Evolutionary conservation across 306 rosid species (phyloP).

Genomic region (Prunus persica): DNA sequence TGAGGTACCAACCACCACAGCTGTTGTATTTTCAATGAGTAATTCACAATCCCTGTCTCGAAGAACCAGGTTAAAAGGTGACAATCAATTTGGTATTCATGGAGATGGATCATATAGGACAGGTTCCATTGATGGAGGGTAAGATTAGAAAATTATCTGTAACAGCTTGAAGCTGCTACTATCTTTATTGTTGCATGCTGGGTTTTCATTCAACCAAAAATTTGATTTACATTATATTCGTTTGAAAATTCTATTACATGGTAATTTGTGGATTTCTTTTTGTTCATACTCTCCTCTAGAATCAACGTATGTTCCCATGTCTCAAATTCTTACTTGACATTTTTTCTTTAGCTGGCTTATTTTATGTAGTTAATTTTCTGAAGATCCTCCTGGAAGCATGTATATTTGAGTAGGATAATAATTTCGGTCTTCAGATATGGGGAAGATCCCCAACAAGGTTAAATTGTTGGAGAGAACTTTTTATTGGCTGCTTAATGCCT

Average conservation of each 20-base stretch:
- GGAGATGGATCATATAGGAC: conserved; percentile 72
- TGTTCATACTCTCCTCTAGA: neutral
- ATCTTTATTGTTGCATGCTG: neutral
- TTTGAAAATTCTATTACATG: neutral
- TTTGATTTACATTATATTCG: neutral
- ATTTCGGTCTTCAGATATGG: neutral
- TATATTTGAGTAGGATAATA: neutral
- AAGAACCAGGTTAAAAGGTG: conserved; percentile 93
- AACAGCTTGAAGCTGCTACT: conserved; percentile 16
- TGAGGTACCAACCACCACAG: conserved; percentile 82
- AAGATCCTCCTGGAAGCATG: neutral
- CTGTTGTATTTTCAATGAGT: conserved; percentile 58
- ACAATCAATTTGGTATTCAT: conserved; percentile 54
- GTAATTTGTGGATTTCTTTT: neutral
- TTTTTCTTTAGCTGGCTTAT: neutral
- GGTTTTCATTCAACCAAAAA: neutral
- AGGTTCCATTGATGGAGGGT: conserved; percentile 83
- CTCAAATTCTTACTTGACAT: neutral
- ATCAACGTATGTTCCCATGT: neutral
- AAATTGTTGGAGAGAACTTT: neutral
- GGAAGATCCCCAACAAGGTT: neutral
- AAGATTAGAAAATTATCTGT: conserved; percentile 37
- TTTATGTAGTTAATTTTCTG: neutral
- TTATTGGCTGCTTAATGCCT: neutral
- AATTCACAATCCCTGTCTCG: conserved; percentile 84